Evolutionary conservation across 139 green algal genomes (phyloP).

Genomic region (Haematococcus sp.): DNA sequence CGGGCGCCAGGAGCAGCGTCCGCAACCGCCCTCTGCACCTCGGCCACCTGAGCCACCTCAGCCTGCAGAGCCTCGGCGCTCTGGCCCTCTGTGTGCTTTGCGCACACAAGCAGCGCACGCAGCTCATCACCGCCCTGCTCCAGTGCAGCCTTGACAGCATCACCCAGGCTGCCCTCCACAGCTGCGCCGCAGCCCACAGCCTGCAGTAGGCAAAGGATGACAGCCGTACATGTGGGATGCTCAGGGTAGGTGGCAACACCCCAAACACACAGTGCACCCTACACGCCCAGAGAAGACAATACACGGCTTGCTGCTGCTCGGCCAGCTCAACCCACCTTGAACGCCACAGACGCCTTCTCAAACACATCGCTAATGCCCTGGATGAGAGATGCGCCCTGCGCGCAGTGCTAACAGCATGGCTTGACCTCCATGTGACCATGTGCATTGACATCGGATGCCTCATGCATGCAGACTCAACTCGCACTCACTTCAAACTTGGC

Average conservation of each 20-base stretch:
- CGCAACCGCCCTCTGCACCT: not conserved
- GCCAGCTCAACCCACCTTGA: conserved; percentile 75
- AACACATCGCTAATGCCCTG: conserved; percentile 49
- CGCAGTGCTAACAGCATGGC: no score
- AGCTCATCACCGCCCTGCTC: not conserved
- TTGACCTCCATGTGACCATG: no score
- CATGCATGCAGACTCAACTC: no score
- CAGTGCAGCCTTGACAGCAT: not conserved
- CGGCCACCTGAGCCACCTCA: not conserved
- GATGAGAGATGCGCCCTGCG: no score
- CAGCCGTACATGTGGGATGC: not conserved
- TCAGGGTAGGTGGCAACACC: no score
- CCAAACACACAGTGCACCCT: no score
- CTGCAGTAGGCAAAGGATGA: not conserved
- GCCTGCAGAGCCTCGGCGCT: conserved; percentile 4
- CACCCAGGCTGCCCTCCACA: not conserved
- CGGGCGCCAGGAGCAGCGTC: not conserved
- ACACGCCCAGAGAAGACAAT: not conserved
- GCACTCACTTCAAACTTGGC: no score
- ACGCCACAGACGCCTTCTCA: conserved; percentile 80
- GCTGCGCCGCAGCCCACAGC: not conserved
- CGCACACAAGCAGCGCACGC: not conserved
- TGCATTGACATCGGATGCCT: no score
- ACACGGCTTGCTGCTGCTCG: not conserved
- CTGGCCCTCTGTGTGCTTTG: not conserved